These are phyloP conservation scores for Magnusiomyces suaveolens DNA, from an alignment of 1,139 yeast species.

Conservation along the genomic window DNA sequence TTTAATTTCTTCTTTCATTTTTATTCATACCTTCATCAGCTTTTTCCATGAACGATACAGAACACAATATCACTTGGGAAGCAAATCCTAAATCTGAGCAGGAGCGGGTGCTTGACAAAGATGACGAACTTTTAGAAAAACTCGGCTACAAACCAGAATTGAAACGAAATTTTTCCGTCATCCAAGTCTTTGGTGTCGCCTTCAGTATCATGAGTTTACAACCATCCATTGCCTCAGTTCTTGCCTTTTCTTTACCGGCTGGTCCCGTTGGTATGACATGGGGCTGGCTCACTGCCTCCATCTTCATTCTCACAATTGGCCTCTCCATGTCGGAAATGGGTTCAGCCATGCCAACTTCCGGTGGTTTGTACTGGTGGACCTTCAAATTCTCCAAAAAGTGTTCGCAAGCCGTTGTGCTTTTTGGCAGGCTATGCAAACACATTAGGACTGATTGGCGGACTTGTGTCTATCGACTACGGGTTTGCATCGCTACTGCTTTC, in stretches of 20 bases:
- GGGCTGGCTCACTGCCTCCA: conserved; percentile 53
- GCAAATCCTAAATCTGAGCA: background rate
- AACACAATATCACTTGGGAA: background rate
- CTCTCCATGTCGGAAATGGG: conserved; percentile 52
- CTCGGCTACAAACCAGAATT: conserved; percentile 69
- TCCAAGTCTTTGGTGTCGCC: conserved; percentile 47
- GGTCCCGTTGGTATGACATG: conserved; percentile 54
- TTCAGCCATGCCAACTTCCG: conserved; percentile 59
- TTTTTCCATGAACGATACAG: background rate
- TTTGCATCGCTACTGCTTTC: conserved; percentile 47
- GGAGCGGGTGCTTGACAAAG: conserved; percentile 15
- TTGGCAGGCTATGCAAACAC: conserved; percentile 53
- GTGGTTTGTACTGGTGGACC: conserved; percentile 51
- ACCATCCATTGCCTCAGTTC: conserved; percentile 48
- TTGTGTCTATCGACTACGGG: conserved; percentile 52
- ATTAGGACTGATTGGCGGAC: conserved; percentile 47
- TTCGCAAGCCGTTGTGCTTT: conserved; percentile 40
- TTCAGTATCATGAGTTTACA: conserved; percentile 63
- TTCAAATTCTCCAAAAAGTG: conserved; percentile 44
- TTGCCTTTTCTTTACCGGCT: conserved; percentile 38
- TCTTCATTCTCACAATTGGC: conserved; percentile 39
- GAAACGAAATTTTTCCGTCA: conserved; percentile 53
- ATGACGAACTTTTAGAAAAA: conserved; percentile 28
- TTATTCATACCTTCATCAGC: background rate
- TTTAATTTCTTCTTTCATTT: background rate